Evolutionary conservation across 495 filamentous ascomycete genomes (phyloP).

Genomic region (Saxispiralis lemnorum): DNA sequence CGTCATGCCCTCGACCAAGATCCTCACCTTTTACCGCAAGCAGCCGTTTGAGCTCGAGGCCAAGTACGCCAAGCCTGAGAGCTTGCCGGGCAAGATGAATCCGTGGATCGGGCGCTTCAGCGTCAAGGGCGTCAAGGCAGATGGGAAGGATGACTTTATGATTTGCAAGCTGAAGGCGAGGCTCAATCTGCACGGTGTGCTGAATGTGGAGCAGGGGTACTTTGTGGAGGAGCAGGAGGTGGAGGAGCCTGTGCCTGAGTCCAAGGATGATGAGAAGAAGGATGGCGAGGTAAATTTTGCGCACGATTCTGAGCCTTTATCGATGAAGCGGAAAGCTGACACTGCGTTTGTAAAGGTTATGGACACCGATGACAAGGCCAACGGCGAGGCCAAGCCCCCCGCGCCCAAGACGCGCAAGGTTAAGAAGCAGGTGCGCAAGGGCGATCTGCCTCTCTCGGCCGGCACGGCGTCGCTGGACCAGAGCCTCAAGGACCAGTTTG

Average conservation of each 20-base stretch:
- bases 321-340: no score
- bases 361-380: conserved; percentile 54
- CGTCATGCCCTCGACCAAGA: conserved; percentile 96
- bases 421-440: conserved; percentile 98
- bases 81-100: conserved; percentile 76
- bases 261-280: conserved; percentile 37
- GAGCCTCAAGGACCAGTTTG: conserved; percentile 40
- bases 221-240: conserved; percentile 96
- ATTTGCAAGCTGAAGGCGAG: conserved; percentile 99
- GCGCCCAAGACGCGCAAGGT: conserved; percentile 93
- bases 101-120: conserved; percentile 92
- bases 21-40: conserved; percentile 98
- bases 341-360: conserved; percentile 45
- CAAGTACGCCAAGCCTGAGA: conserved; percentile 70
- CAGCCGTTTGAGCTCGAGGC: conserved; percentile 94
- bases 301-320: conserved; percentile 1
- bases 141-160: conserved; percentile 43
- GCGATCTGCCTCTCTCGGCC: conserved; percentile 74
- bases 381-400: conserved; percentile 39
- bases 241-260: conserved; percentile 67
- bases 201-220: conserved; percentile 94
- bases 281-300: conserved; percentile 37
- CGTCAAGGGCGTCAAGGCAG: conserved; percentile 34
- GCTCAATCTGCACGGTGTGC: conserved; percentile 86
- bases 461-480: conserved; percentile 66